A percentile compares a stretch with the other conserved stretches of the same genome.
These are phyloP conservation scores for Balamuthia mandrillaris DNA, from an alignment of 208 protist species.

Conservation along the genomic window DNA sequence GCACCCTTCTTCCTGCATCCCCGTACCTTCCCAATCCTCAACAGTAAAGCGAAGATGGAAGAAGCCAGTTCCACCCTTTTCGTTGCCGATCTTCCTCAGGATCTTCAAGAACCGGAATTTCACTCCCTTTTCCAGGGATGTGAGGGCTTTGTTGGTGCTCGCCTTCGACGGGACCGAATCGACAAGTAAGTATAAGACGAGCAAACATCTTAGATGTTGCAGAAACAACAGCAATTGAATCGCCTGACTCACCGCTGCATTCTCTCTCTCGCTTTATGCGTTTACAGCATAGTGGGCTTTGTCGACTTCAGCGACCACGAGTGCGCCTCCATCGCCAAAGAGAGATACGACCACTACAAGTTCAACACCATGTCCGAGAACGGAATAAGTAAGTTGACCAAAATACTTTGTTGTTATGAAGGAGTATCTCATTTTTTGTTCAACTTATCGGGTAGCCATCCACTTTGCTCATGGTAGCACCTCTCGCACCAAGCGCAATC, in stretches of 20 bases:
- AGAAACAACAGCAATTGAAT: background rate
- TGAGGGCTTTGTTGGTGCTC: conserved; percentile 7
- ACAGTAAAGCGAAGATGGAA: background rate
- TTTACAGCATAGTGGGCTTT: conserved; percentile 10
- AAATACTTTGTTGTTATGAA: background rate
- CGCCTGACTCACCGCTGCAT: background rate
- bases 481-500: conserved; percentile 2
- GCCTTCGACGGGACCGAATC: conserved; percentile 4
- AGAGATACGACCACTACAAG: background rate
- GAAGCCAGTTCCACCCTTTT: background rate
- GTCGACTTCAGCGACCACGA: background rate
- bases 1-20: background rate
- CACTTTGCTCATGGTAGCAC: background rate
- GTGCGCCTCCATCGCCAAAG: background rate
- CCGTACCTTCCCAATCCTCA: background rate
- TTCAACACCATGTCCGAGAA: background rate
- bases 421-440: background rate
- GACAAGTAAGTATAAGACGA: background rate
- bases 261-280: background rate
- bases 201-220: background rate
- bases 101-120: conserved; percentile 28
- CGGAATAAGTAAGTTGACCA: background rate
- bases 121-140: background rate
- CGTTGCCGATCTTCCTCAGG: conserved; percentile 34
- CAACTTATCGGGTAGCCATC: background rate